Base-by-base conservation (phyloP, 73 alveolate species). In the Blepharisma stoltei region DNA sequence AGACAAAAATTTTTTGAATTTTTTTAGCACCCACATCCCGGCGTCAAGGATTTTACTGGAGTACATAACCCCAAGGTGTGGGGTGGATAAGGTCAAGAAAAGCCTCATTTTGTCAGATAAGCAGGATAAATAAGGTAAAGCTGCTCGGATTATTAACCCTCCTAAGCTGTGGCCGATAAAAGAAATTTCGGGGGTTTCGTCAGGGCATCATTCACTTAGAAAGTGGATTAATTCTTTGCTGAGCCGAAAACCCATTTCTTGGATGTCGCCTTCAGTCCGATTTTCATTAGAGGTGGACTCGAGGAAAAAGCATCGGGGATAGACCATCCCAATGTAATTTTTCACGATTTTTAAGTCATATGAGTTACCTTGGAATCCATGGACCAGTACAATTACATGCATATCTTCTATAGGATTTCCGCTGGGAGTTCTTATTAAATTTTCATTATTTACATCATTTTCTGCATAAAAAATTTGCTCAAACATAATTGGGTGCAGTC, bases 311-410 rank as follows among this genome's bases (percentile, higher is more conserved):
- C 95, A 95, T 54, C 95, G 93, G 44, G 99, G 99, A 82, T 91
- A 92, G 53, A 92, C 88, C 75, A 92, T 81, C 7, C 95, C 91
- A 23, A 96, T 89, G 88, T 95, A 94, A 85, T 95, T 96, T 79
- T 90, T 94, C 66, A 96, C 71, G 66, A 95, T 77, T 55, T 96
- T 86, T 97, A 96, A 86, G 84, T 96, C 99, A 76, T 93, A 91
- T 27, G 98, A 88, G 82, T 96, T 96, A 21, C 99, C 99, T 86
- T 96, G 89, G 73, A 96, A 96, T 47, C 99, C 99, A 81, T 96
- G 99, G 25, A 95, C 99, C 78, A 96, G 86, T 43, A 96, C 97
- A 54, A 95, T 88, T 79, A 96, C 83, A 85, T 96, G 99, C 50
- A 91, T 89, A 11, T 98, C 99, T 60, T 86, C 11, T n/a, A 14